Percentiles rank a stretch among this genome's conserved stretches.
Conservation (phyloP, 2,329 filamentous ascomycete genomes). For the Paecilomyces formosus region DNA sequence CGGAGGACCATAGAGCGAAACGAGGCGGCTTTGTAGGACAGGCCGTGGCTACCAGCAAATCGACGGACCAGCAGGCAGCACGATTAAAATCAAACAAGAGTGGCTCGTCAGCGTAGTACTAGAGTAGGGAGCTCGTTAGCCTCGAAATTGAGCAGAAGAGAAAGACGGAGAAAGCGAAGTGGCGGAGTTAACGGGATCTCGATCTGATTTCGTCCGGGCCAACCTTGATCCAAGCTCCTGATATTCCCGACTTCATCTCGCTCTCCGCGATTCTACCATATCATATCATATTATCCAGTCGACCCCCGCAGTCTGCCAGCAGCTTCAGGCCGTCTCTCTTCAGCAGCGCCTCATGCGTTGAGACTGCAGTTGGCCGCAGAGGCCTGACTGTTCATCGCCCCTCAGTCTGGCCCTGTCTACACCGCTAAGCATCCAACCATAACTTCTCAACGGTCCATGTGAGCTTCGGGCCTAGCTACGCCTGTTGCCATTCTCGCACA, state of each 20-base stretch:
- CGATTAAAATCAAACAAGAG: background rate
- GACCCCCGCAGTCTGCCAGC: background rate
- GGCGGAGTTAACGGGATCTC: conserved; percentile 9
- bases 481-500: conserved; percentile 6
- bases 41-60: background rate
- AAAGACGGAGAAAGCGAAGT: conserved; percentile 2
- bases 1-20: background rate
- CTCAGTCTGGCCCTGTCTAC: background rate
- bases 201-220: conserved; percentile 4
- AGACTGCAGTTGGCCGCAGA: conserved; percentile 18
- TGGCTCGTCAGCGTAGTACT: background rate
- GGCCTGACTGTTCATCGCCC: conserved; percentile 14
- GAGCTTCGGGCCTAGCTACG: background rate
- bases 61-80: background rate
- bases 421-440: background rate
- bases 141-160: background rate
- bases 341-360: conserved; percentile 12
- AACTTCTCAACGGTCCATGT: background rate
- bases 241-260: background rate
- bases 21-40: background rate
- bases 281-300: no score
- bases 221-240: conserved; percentile 2
- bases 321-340: background rate
- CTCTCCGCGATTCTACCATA: no score
- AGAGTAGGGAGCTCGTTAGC: background rate